Conservation (phyloP, 225 moss, liverwort and hornwort species). For the Physcomitrellopsis africana region DNA sequence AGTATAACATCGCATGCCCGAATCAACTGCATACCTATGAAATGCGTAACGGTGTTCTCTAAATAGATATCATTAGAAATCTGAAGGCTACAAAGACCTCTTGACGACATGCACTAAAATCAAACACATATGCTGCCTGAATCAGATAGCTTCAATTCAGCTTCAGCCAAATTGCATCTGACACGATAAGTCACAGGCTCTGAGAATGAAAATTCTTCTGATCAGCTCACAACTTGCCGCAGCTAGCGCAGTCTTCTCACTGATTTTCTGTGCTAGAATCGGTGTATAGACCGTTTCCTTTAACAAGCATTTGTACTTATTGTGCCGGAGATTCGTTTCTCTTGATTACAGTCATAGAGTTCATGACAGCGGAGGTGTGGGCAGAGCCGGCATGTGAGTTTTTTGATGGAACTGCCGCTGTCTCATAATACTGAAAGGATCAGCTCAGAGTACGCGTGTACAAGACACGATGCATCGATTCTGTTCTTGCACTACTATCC, state of each 20-base stretch:
- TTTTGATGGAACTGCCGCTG: constrained; percentile 36
- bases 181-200: background rate
- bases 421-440: constrained; percentile 33
- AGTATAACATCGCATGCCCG: constrained; percentile 1
- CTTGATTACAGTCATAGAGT: constrained; percentile 17
- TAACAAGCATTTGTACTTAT: background rate
- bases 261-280: background rate
- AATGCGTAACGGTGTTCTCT: too few relatives aligned
- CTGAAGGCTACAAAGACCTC: background rate
- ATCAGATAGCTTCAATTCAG: background rate
- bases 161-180: too few relatives aligned
- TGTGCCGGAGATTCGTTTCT: constrained; percentile 24
- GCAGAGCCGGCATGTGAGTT: constrained; percentile 37
- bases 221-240: constrained; percentile 1
- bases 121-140: background rate
- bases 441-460: constrained; percentile 21
- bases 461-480: constrained; percentile 14
- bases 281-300: background rate
- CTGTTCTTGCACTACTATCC: background rate
- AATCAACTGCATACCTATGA: background rate
- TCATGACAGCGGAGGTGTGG: constrained; percentile 26
- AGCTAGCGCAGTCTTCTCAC: constrained; percentile 8
- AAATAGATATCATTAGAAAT: background rate
- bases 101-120: background rate
- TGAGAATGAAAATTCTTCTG: background rate